Evolutionary conservation across 495 filamentous ascomycete species (phyloP), one percentile per base, ranked within the genome.

Genomic region (Cercophora scortea): DNA sequence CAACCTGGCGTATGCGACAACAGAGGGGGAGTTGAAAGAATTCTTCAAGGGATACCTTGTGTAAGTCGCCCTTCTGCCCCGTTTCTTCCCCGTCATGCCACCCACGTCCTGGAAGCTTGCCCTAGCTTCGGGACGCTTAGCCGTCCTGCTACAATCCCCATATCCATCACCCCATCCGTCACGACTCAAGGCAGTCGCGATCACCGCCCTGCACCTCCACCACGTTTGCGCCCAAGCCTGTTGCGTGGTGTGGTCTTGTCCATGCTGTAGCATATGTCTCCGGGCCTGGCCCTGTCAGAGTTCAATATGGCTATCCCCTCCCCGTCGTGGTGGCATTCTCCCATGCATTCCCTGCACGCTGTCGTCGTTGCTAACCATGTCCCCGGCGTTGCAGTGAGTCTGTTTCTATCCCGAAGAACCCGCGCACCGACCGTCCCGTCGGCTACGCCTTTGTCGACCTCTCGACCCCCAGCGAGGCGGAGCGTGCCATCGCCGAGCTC

Each of bases 1-100:
- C 72, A 98, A 98, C 78, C 89, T 98, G 81, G 93, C 93, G 52
- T 97, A 98, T 71, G 90, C 93, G 83, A 97, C 93, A 80, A 94
- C 90, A 67, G 93, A 97, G 88, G 93, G 88, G 83, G 89, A 96
- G 81, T 88, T 99, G 79, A 95, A 91, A 78, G 89, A 90, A 52
- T 99, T 99, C 81, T 99, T 99, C 84, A 87, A 88, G 76, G 85
- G 80, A 72, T 96, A 91, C 84, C 85, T 89, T 74, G 86, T 99
- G 94, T 99, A 83, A 83, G 93, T 88, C 15, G 13, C 12, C 36
- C 8, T 19, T 25, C 5, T 25, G 5, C 25, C 25, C 25, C 25
- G 25, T 25, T 25, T 25, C 25, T 25, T 25, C 25, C 25, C 25
- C 25, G 25, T 25, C 25, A 25, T 25, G 25, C 25, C 25, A 25